Evolutionary conservation across 257 asterid species (phyloP).

Genomic region (Plantago ovata): DNA sequence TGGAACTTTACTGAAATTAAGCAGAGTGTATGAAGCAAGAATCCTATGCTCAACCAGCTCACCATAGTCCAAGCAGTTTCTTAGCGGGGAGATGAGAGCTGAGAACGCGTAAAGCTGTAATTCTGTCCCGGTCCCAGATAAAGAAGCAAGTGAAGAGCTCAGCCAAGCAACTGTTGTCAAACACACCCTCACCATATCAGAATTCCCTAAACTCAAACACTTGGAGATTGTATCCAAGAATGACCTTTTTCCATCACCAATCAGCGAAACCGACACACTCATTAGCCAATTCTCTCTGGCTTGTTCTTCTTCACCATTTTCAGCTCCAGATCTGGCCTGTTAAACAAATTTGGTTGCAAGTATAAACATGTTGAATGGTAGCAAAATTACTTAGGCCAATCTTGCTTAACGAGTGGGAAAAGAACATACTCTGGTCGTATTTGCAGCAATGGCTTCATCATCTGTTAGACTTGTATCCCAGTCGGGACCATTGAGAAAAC

Average conservation of each 20-base stretch:
- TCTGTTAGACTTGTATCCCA: conserved; percentile 35
- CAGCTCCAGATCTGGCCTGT: conserved; percentile 24
- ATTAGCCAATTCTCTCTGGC: conserved; percentile 60
- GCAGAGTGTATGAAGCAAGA: conserved; percentile 61
- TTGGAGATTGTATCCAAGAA: conserved; percentile 50
- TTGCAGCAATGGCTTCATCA: conserved; percentile 30
- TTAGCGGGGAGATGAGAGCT: conserved; percentile 46
- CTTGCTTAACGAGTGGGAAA: not conserved
- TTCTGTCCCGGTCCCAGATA: conserved; percentile 23
- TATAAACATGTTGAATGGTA: no score
- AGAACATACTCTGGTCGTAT: conserved; percentile 30
- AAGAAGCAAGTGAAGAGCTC: conserved; percentile 53
- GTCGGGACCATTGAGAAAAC: conserved; percentile 64
- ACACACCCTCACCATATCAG: conserved; percentile 55
- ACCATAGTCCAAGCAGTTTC: conserved; percentile 43
- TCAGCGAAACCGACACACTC: conserved; percentile 47
- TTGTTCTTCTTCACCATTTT: conserved; percentile 49
- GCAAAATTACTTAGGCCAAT: no score
- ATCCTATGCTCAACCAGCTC: conserved; percentile 60
- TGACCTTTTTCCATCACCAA: conserved; percentile 53
- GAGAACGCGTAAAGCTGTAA: conserved; percentile 52
- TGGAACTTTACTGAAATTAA: conserved; percentile 55
- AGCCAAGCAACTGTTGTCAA: conserved; percentile 74
- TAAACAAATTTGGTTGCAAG: not conserved
- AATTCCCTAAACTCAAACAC: conserved; percentile 50